Base-by-base conservation (phyloP, 2,329 filamentous ascomycete genomes). In the Xylariaceae sp. region DNA sequence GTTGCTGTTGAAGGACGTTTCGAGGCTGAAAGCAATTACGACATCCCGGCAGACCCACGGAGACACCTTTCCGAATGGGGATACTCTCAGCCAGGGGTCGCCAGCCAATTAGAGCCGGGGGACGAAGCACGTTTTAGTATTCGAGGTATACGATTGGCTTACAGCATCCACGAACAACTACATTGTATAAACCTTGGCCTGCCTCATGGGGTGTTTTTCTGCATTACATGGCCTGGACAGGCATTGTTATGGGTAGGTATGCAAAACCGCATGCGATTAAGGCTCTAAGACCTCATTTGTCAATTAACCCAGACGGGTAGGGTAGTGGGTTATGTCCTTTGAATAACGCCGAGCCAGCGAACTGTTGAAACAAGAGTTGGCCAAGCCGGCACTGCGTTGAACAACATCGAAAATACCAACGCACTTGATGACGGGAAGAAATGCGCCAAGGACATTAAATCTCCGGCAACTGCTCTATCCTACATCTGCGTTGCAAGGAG, bases 71-170 rank as follows among this genome's bases (percentile, higher is more conserved):
- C 57, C 36, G 0, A 29, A 43, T 45, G 16, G 4, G 47, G 53
- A 11, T 31, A 48, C 19, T 46, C 2, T 16, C 23, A n/a, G 21
- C 43, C 34, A 19, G 34, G 45, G 53, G 33, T 24, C 23, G 36
- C 21, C 45, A 57, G 66, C 67, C 63, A 69, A 69, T 70, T 63
- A 67, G 52, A 64, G 60, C 57, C 60, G 56, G 24, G 26, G 49
- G 28, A 50, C 23, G 44, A 52, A 41, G 59, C 66, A 69, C 66
- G 67, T 68, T 67, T 57, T 56, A 31, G 34, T 39, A 39, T 54
- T 61, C 52, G 9, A 31, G 29, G 44, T 3, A 29, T 46, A 2
- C 34, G 7, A 61, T 63, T 63, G 58, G 53, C 33, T 17, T 7
- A 5, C n/a, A 31, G 21, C n/a, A 4, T n/a, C n/a, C n/a, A n/a